Evolutionary conservation across 2,329 filamentous ascomycete species (phyloP).

Genomic region (Fusarium praegraminearum): DNA sequence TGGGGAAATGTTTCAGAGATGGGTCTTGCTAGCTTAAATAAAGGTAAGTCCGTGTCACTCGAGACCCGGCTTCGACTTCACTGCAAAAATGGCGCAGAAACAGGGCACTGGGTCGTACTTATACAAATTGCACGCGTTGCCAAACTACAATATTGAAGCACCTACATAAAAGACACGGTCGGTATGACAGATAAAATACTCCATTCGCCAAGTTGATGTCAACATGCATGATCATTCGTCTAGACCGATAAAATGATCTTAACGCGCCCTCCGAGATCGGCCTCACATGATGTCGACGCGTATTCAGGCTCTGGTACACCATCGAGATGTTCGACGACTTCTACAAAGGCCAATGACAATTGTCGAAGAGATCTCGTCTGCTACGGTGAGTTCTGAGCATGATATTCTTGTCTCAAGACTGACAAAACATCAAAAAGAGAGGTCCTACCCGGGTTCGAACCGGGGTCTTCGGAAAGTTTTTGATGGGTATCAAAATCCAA

Average conservation of each 20-base stretch:
- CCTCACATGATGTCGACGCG: background rate
- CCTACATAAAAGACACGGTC: too few relatives aligned
- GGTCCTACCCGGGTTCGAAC: slow-evolving; percentile 39
- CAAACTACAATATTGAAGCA: background rate
- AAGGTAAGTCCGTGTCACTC: background rate
- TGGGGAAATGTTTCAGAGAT: background rate
- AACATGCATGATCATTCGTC: background rate
- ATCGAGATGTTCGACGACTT: too few relatives aligned
- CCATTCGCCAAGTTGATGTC: background rate
- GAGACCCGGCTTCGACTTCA: background rate
- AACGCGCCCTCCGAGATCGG: background rate
- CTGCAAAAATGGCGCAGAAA: background rate
- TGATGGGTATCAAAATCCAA: slow-evolving; percentile 26
- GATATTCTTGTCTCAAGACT: too few relatives aligned
- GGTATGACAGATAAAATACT: background rate
- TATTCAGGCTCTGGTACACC: rapidly evolving
- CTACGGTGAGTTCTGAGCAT: background rate
- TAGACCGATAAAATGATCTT: rapidly evolving
- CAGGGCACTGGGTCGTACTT: rapidly evolving
- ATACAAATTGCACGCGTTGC: background rate
- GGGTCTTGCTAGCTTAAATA: background rate
- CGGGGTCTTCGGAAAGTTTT: slow-evolving; percentile 30
- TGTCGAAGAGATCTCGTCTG: rapidly evolving
- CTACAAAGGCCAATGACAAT: background rate
- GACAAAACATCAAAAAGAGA: background rate